A percentile compares a stretch with the other conserved stretches of the same genome.
Evolutionary conservation across 306 rosid genomes (phyloP).

Genomic region (Phaseolus lunatus): DNA sequence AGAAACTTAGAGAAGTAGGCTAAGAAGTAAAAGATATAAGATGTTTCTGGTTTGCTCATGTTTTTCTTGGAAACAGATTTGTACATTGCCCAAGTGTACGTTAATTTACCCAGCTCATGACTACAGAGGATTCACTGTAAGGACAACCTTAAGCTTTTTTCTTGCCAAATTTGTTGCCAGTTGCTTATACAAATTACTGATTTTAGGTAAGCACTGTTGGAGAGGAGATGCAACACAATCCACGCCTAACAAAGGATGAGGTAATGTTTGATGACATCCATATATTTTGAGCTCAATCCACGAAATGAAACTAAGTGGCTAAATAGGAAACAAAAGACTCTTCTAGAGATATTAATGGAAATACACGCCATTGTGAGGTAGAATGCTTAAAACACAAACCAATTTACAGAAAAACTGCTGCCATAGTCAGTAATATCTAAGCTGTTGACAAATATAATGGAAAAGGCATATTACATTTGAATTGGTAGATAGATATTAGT

Average conservation of each 20-base stretch:
- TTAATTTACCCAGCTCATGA: conserved; percentile 91
- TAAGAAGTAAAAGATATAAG: conserved; percentile 13
- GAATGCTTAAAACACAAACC: conserved; percentile 17
- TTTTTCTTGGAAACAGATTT: conserved; percentile 65
- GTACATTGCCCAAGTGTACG: conserved; percentile 78
- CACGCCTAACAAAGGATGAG: conserved; percentile 83
- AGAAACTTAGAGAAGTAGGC: conserved; percentile 15
- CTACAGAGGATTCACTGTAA: conserved; percentile 89
- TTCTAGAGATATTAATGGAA: neutral
- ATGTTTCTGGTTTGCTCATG: conserved; percentile 27
- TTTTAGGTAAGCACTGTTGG: conserved; percentile 86
- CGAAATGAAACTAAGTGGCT: conserved; percentile 25
- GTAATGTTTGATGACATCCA: conserved; percentile 50
- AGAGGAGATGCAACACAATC: conserved; percentile 81
- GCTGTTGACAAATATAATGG: neutral
- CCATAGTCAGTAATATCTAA: conserved; percentile 3
- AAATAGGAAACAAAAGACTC: conserved; percentile 23
- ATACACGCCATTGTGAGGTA: conserved; percentile 2
- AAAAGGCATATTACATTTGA: conserved; percentile 2
- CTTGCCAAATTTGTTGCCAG: conserved; percentile 6
- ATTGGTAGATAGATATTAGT: conserved; percentile 28
- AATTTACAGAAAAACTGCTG: neutral
- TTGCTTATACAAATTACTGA: conserved; percentile 46
- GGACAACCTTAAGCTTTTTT: conserved; percentile 41
- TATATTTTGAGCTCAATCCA: conserved; percentile 23